These are phyloP conservation scores for Daldinia sp. DNA, from an alignment of 2,329 filamentous ascomycete species.

Conservation along the genomic window DNA sequence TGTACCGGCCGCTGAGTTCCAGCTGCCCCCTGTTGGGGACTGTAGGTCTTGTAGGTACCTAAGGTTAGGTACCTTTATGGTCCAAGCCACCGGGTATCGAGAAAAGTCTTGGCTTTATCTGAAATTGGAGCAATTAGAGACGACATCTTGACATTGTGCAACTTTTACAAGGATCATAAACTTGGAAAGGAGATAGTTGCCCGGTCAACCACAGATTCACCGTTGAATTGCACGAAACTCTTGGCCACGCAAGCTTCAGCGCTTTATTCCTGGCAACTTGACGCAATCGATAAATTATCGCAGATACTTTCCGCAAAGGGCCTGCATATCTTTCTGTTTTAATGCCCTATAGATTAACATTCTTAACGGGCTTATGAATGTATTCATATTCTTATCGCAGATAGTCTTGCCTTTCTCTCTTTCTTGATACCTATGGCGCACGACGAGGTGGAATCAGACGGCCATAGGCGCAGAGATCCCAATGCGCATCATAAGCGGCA, in stretches of 20 bases:
- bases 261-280: constrained; percentile 9
- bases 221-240: constrained; percentile 7
- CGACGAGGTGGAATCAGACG: constrained; percentile 39
- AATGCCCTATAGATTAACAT: constrained; percentile 1
- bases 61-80: neutral
- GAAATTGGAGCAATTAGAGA: constrained; percentile 2
- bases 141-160: neutral
- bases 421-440: constrained; percentile 45
- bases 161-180: constrained; percentile 17
- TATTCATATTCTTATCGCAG: constrained; percentile 3
- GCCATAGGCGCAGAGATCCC: constrained; percentile 41
- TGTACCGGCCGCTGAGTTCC: neutral
- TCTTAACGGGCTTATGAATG: neutral
- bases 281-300: constrained; percentile 28
- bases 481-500: constrained; percentile 47
- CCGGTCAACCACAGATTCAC: constrained; percentile 48
- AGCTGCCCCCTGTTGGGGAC: neutral
- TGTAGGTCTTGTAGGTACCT: neutral
- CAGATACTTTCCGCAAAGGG: constrained; percentile 42
- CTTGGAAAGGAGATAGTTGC: constrained; percentile 49
- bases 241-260: constrained; percentile 12
- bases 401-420: constrained; percentile 5
- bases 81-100: neutral
- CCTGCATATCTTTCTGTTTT: neutral
- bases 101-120: neutral